Evolutionary conservation across 345 rosid genomes (phyloP).

Genomic region (Eucalyptus decipiens): DNA sequence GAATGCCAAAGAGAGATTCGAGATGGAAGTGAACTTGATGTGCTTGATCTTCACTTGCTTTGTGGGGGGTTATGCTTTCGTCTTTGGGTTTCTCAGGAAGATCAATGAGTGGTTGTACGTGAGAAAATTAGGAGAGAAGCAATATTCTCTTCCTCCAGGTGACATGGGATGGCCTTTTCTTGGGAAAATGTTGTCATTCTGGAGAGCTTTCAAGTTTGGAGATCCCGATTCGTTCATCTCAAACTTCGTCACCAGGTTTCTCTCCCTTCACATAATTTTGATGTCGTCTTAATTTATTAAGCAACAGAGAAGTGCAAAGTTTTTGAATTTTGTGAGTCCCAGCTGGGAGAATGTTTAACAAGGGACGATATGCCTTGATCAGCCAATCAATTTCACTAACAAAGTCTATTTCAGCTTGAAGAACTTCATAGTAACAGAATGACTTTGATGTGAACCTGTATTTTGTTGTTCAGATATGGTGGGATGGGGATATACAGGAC

Average conservation of each 20-base stretch:
- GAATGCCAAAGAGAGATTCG: background rate
- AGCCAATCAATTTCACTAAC: background rate
- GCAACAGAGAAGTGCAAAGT: background rate
- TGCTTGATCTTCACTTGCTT: background rate
- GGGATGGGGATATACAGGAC: conserved; percentile 13
- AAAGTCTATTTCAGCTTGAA: background rate
- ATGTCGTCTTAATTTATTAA: background rate
- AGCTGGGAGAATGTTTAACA: background rate
- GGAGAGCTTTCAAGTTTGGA: conserved; percentile 17
- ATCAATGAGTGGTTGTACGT: conserved; percentile 20
- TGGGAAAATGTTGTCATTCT: conserved; percentile 30
- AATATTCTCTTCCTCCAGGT: conserved; percentile 21
- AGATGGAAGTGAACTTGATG: background rate
- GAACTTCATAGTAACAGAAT: background rate
- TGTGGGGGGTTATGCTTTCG: background rate
- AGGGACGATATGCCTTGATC: background rate
- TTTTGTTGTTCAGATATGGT: conserved; percentile 12
- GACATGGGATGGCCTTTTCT: conserved; percentile 31
- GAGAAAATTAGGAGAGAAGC: conserved; percentile 1
- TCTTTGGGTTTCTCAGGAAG: background rate
- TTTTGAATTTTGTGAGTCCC: background rate
- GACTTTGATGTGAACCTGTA: background rate
- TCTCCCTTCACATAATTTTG: background rate
- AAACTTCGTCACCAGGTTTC: conserved; percentile 9
- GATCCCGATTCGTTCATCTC: conserved; percentile 27